Percentiles rank a stretch among this genome's conserved stretches.
phyloP scores from a whole-genome alignment of 2,329 filamentous ascomycete species.

The Bretziella fagacearum region DNA sequence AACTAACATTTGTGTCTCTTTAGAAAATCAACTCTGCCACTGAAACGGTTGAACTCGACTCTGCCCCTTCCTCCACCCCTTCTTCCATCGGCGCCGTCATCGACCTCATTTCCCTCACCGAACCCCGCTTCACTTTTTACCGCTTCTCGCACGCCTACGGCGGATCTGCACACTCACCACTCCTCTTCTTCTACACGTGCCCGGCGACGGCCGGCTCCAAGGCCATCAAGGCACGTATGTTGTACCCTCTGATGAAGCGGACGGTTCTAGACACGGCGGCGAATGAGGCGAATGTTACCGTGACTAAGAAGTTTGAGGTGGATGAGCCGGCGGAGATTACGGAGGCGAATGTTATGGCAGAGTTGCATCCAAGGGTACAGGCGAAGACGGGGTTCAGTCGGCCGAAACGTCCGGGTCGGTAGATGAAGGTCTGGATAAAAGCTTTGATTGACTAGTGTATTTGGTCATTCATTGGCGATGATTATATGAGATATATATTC shows the following conservation, averaged over 20 bases:
- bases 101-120: conserved; percentile 43
- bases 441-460: not conserved
- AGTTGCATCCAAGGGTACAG: conserved; percentile 51
- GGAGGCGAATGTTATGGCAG: conserved; percentile 44
- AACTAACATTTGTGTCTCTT: conserved; percentile 9
- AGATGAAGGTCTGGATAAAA: conserved; percentile 12
- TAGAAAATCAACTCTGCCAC: conserved; percentile 56
- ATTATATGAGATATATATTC: not conserved
- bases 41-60: conserved; percentile 51
- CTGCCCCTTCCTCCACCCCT: conserved; percentile 30
- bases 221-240: conserved; percentile 67
- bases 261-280: conserved; percentile 51
- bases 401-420: conserved; percentile 56
- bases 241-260: conserved; percentile 58
- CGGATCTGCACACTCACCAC: conserved; percentile 35
- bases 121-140: conserved; percentile 68
- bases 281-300: conserved; percentile 43
- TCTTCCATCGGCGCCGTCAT: conserved; percentile 39
- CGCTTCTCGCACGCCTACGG: conserved; percentile 42
- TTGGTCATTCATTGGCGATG: not conserved
- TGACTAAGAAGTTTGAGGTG: conserved; percentile 55
- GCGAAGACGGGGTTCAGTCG: conserved; percentile 57
- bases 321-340: conserved; percentile 55
- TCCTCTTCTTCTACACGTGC: conserved; percentile 73
- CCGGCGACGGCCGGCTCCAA: conserved; percentile 47